Evolutionary conservation across 257 asterid species (phyloP), one percentile per base, ranked within the genome.

Genomic region (Handroanthus guayacan): DNA sequence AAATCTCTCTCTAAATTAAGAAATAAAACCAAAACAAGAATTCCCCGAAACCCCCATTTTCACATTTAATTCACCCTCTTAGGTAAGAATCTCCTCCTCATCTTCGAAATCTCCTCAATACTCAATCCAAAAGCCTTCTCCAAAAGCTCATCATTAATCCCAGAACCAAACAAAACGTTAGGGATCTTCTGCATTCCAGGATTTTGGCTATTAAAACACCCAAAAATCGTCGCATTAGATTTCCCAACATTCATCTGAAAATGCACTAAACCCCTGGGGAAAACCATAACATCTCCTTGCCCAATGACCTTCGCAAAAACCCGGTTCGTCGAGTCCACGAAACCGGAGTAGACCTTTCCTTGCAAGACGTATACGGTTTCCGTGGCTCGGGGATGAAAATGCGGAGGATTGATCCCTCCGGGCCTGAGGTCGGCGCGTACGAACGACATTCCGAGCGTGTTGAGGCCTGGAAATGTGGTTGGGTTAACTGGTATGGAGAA

Each of bases 231-330:
- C 2, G 91, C 91, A 0, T 76, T 62, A 25, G 82, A 62, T 63
- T 82, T 51, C 8, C 91, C 94, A 25, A 80, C 85, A 68, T 89
- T 89, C 90, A 86, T 89, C 87, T 85, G 90, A 75, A 89, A 89
- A 85, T 89, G 94, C 70, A 85, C 87, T 5, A 89, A 54, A 5
- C 94, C 94, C 60, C 80, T 82, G 3, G 94, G 94, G 58, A 85
- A 85, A 17, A 87, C 86, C 90, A 89, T 86, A 65, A 87, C 90
- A 39, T 89, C 94, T 20, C 91, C 94, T 52, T 69, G 80, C 82
- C 82, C 87, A 17, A 89, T 78, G 38, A 83, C 83, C 82, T 85
- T 85, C 0, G 91, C 86, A 18, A 80, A 87, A 5, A 83, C 88
- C 14, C 86, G 77, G 18, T 89, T 87, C 0, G 75, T 79, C 4